Evolutionary conservation across 2,329 filamentous ascomycete genomes (phyloP).

Genomic region (Fusarium virguliforme): DNA sequence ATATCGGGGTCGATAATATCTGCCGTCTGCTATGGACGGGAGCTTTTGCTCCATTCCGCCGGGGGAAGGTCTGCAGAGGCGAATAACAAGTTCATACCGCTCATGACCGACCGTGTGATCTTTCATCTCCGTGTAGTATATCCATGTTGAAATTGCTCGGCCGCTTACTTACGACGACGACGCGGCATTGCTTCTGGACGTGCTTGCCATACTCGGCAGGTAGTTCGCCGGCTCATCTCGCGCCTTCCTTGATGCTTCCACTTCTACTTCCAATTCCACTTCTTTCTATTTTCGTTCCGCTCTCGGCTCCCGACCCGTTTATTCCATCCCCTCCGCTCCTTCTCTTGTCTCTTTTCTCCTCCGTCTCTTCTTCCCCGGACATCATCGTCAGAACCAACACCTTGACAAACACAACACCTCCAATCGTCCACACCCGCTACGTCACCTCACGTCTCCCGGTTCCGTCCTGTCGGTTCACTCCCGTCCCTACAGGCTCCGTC

Average conservation of each 20-base stretch:
- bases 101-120: neutral
- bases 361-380: conserved; percentile 1
- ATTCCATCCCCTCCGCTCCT: neutral
- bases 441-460: conserved; percentile 13
- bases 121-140: neutral
- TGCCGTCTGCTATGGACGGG: neutral
- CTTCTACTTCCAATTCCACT: neutral
- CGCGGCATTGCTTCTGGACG: neutral
- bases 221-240: conserved; percentile 9
- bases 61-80: neutral
- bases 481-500: conserved; percentile 17
- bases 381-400: conserved; percentile 10
- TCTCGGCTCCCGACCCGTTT: neutral
- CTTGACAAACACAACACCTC: neutral
- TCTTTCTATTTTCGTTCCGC: neutral
- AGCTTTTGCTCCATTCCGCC: conserved; percentile 7
- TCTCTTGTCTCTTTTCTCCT: conserved; percentile 13
- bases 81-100: neutral
- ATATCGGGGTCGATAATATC: neutral
- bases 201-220: conserved; percentile 10
- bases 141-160: conserved; percentile 1
- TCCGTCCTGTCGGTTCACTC: conserved; percentile 25
- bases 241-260: conserved; percentile 8
- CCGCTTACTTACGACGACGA: neutral
- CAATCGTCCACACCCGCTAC: neutral